phyloP scores from a whole-genome alignment of 352 stramenopile species.

The Elongisporangium anandrum region DNA sequence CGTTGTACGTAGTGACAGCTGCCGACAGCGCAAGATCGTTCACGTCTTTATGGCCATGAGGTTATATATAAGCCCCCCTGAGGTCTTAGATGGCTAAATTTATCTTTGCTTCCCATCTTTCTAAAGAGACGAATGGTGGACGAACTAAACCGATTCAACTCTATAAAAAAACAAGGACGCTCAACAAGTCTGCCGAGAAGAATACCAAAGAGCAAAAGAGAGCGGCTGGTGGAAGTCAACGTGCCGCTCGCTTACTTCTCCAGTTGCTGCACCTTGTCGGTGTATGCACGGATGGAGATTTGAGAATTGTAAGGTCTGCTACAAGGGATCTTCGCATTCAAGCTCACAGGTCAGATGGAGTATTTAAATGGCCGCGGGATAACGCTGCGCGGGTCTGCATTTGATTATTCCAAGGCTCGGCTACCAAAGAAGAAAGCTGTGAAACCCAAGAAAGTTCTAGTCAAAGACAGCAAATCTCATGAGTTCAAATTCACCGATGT shows the following conservation, averaged over 20 bases:
- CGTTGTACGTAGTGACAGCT: neutral
- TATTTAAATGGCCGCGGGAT: neutral
- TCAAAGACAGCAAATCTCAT: neutral
- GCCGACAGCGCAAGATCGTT: neutral
- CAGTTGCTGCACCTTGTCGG: neutral
- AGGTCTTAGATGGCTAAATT: neutral
- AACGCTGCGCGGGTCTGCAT: neutral
- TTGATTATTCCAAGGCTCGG: neutral
- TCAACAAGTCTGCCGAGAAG: neutral
- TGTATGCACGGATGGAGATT: neutral
- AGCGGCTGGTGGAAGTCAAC: neutral
- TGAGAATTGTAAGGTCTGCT: neutral
- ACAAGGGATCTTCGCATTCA: neutral
- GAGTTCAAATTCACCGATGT: conserved; percentile 24
- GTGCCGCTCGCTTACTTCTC: neutral
- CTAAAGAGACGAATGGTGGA: neutral
- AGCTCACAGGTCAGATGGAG: neutral
- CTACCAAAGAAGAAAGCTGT: conserved; percentile 12
- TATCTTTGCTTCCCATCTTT: neutral
- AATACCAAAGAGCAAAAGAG: neutral
- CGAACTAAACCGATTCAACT: neutral
- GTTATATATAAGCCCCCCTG: neutral
- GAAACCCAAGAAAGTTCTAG: neutral
- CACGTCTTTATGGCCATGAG: neutral
- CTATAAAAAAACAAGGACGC: neutral